Conservation (phyloP, 805 yeast species). For the Yarrowia deformans region DNA sequence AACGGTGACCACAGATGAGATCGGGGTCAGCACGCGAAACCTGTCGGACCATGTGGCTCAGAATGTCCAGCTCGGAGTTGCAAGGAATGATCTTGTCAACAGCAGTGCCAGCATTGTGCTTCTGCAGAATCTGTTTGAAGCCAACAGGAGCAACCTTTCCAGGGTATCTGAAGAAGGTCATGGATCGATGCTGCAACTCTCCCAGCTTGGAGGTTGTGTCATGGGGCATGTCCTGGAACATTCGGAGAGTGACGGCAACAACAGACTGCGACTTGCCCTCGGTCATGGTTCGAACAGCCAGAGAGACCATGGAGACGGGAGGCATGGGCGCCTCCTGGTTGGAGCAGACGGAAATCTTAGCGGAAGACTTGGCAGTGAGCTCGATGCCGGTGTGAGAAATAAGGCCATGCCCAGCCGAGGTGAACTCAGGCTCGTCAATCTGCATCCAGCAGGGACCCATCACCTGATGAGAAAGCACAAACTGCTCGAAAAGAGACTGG, state of each 20-base stretch:
- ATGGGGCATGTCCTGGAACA: slow-evolving; percentile 71
- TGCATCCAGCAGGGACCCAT: slow-evolving; percentile 99
- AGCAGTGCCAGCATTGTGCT: slow-evolving; percentile 46
- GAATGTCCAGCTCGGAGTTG: slow-evolving; percentile 27
- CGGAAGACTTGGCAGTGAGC: neutral
- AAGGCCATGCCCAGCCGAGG: slow-evolving; percentile 7
- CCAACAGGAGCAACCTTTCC: slow-evolving; percentile 75
- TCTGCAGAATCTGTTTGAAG: slow-evolving; percentile 60
- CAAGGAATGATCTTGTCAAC: slow-evolving; percentile 48
- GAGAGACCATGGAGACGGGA: slow-evolving; percentile 71
- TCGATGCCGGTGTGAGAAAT: slow-evolving; percentile 22
- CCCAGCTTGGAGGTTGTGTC: slow-evolving; percentile 76
- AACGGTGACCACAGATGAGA: slow-evolving; percentile 83
- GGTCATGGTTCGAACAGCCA: slow-evolving; percentile 81
- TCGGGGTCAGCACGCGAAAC: slow-evolving; percentile 92
- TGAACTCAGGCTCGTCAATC: slow-evolving; percentile 67
- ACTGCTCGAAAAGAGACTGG: slow-evolving; percentile 79
- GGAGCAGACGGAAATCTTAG: slow-evolving; percentile 40
- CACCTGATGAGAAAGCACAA: slow-evolving; percentile 78
- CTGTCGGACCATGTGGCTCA: slow-evolving; percentile 59
- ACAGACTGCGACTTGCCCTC: slow-evolving; percentile 83
- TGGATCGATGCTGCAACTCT: slow-evolving; percentile 44
- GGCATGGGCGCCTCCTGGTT: slow-evolving; percentile 58
- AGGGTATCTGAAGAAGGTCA: slow-evolving; percentile 82
- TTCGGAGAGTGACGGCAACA: slow-evolving; percentile 79